phyloP scores from a whole-genome alignment of 306 rosid species.

The Neltuma alba region DNA sequence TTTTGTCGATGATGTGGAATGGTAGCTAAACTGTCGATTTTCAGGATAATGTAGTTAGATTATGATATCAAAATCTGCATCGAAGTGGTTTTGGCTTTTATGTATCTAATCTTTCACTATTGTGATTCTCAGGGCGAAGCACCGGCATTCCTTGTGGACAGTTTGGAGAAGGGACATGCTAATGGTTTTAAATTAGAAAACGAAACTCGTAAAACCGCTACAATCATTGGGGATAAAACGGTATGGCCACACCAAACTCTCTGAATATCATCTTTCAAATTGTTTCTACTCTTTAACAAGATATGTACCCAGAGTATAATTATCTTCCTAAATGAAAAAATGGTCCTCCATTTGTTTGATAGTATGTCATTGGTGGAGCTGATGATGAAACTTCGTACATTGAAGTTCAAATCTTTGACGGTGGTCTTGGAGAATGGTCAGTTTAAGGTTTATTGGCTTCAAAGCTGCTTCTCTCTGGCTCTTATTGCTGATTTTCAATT shows the following conservation, averaged over 20 bases:
- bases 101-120: slow-evolving; percentile 39
- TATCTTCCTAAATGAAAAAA: slow-evolving; percentile 39
- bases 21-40: slow-evolving; percentile 10
- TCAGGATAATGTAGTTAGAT: slow-evolving; percentile 27
- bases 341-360: slow-evolving; percentile 59
- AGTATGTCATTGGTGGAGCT: slow-evolving; percentile 87
- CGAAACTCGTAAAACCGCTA: slow-evolving; percentile 46
- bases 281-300: slow-evolving; percentile 42
- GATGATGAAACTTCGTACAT: slow-evolving; percentile 66
- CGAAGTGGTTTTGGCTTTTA: slow-evolving; percentile 31
- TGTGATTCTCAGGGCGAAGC: slow-evolving; percentile 80
- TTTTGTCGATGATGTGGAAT: slow-evolving; percentile 17
- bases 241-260: slow-evolving; percentile 64
- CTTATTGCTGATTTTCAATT: slow-evolving; percentile 43
- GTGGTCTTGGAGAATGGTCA: slow-evolving; percentile 64
- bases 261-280: slow-evolving; percentile 24
- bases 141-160: slow-evolving; percentile 71
- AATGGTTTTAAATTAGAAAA: slow-evolving; percentile 61
- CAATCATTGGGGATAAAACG: slow-evolving; percentile 59
- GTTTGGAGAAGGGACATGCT: slow-evolving; percentile 52
- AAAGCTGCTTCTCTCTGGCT: slow-evolving; percentile 25
- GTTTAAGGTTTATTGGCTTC: slow-evolving; percentile 42
- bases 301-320: slow-evolving; percentile 41
- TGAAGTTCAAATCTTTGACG: slow-evolving; percentile 78
- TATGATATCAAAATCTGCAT: slow-evolving; percentile 38